phyloP scores from a whole-genome alignment of 169 alveolate genomes.

The Eimeria acervulina region DNA sequence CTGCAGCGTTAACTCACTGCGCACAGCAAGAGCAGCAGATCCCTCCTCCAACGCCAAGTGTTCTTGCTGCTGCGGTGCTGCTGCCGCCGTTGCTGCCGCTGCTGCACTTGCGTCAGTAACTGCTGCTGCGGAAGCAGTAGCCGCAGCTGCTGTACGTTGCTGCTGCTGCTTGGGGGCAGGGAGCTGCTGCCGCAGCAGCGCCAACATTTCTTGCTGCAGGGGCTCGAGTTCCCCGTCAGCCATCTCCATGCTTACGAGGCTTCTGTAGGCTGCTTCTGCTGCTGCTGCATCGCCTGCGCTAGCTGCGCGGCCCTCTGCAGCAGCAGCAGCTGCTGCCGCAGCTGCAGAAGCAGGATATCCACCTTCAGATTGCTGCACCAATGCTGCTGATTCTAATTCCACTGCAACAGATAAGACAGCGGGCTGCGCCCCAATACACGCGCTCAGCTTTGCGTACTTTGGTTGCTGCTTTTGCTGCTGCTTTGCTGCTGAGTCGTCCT shows the following conservation, averaged over 20 bases:
- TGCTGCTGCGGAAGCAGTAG: not conserved
- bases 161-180: slow-evolving; percentile 38
- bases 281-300: slow-evolving; percentile 49
- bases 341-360: not conserved
- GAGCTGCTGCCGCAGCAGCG: slow-evolving; percentile 61
- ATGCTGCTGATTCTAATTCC: slow-evolving; percentile 8
- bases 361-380: not conserved
- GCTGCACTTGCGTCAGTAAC: not conserved
- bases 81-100: not conserved
- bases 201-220: slow-evolving; percentile 31
- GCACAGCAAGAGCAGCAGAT: not conserved
- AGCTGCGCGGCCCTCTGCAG: slow-evolving; percentile 63
- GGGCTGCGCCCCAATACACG: slow-evolving; percentile 47
- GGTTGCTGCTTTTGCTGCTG: slow-evolving; percentile 60
- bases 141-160: not conserved
- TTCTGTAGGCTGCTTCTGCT: slow-evolving; percentile 42
- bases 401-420: slow-evolving; percentile 41
- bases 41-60: not conserved
- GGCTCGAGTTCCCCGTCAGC: slow-evolving; percentile 43
- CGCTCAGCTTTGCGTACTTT: slow-evolving; percentile 2
- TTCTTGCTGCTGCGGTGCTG: not conserved
- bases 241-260: slow-evolving; percentile 58
- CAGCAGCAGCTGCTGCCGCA: slow-evolving; percentile 41
- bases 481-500: not conserved
- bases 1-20: slow-evolving; percentile 46